A percentile compares a stretch with the other conserved stretches of the same genome.
Evolutionary conservation across 495 filamentous ascomycete genomes (phyloP).

Genomic region (Gamarada debralockiae): DNA sequence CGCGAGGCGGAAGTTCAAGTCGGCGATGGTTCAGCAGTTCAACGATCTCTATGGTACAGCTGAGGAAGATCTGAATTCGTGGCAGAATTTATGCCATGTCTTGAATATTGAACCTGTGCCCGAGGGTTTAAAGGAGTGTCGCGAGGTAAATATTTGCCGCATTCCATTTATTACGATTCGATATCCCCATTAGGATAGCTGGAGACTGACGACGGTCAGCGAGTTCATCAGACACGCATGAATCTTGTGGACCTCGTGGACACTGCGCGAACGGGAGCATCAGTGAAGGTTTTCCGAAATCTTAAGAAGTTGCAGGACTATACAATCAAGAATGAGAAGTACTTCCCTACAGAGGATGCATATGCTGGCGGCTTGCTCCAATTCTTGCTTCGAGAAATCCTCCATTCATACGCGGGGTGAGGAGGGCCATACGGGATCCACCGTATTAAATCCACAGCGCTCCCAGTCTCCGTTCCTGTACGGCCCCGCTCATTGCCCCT

Average conservation of each 20-base stretch:
- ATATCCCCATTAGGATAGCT: constrained; percentile 3
- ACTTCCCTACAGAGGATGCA: constrained; percentile 3
- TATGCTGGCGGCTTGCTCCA: constrained; percentile 10
- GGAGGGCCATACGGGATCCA: no score
- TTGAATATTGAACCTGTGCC: no score
- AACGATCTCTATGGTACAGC: no score
- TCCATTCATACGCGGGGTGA: constrained; percentile 8
- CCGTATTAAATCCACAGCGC: no score
- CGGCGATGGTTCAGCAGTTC: no score
- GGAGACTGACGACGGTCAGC: constrained; percentile 4
- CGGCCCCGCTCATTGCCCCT: no score
- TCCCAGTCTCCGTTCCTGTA: no score
- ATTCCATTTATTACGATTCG: neutral
- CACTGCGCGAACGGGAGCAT: constrained; percentile 4
- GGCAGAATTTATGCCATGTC: no score
- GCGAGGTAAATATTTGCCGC: no score
- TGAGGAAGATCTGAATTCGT: no score
- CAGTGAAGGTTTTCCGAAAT: constrained; percentile 4
- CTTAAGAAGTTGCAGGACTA: constrained; percentile 4
- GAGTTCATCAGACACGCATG: constrained; percentile 10
- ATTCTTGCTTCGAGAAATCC: constrained; percentile 13
- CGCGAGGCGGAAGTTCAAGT: no score
- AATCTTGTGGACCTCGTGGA: constrained; percentile 13
- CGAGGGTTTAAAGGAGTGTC: no score
- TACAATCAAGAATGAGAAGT: constrained; percentile 12